A percentile compares a stretch with the other conserved stretches of the same genome.
These are phyloP conservation scores for Wilcoxina mikolae DNA, from an alignment of 495 filamentous ascomycete genomes.

Conservation along the genomic window DNA sequence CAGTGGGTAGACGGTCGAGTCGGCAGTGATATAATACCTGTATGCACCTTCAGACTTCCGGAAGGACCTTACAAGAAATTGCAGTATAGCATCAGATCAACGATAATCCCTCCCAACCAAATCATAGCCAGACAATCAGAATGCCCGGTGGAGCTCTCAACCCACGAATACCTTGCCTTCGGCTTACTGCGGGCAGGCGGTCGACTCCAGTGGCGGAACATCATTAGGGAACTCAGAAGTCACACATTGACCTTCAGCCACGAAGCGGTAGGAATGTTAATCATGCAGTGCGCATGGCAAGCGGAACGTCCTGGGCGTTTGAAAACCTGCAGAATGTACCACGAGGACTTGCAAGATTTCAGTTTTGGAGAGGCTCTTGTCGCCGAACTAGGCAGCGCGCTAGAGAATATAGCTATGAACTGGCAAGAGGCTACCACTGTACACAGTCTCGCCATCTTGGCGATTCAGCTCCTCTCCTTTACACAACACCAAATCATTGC, in stretches of 20 bases:
- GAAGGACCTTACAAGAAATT: conserved; percentile 20
- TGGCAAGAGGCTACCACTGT: conserved; percentile 37
- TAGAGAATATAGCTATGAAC: conserved; percentile 31
- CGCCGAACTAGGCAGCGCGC: conserved; percentile 12
- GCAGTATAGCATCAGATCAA: conserved; percentile 30
- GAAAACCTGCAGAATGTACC: too few species aligned
- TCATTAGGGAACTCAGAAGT: conserved; percentile 37
- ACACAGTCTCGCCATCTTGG: conserved; percentile 29
- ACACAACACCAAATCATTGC: conserved; percentile 13
- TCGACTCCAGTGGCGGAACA: conserved; percentile 41
- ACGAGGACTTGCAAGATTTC: conserved; percentile 25
- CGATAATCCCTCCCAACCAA: conserved; percentile 30
- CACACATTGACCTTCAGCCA: conserved; percentile 37
- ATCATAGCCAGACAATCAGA: conserved; percentile 35
- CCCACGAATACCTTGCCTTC: conserved; percentile 40
- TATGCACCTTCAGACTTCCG: conserved; percentile 31
- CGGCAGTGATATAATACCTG: conserved; percentile 18
- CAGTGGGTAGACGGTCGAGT: conserved; percentile 25
- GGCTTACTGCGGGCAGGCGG: conserved; percentile 35
- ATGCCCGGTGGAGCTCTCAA: conserved; percentile 33
- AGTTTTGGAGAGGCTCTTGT: conserved; percentile 16
- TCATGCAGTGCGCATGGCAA: conserved; percentile 39
- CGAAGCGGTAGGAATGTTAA: conserved; percentile 32
- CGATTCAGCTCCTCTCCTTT: conserved; percentile 31
- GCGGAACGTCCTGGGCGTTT: conserved; percentile 24